Percentiles rank a stretch among this genome's conserved stretches.
These are phyloP conservation scores for Akanthomyces dipterigenus DNA, from an alignment of 2,329 filamentous ascomycete species.

Conservation along the genomic window DNA sequence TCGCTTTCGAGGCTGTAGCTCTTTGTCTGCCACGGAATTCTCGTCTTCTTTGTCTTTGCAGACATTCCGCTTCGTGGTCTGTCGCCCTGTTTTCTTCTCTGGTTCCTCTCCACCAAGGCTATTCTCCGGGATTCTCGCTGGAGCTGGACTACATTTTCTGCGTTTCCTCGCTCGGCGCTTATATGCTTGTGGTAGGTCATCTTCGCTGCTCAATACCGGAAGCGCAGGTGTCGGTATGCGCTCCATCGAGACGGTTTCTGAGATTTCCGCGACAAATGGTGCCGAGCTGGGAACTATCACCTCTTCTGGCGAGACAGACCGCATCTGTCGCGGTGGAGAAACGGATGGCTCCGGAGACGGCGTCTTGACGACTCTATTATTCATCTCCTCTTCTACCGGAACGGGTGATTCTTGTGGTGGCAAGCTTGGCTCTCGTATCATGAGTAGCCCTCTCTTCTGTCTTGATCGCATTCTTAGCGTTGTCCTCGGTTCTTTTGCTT, in stretches of 20 bases:
- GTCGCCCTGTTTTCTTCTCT: not conserved
- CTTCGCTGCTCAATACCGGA: constrained; percentile 1
- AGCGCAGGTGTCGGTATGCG: not conserved
- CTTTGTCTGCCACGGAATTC: not conserved
- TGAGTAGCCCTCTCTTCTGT: constrained; percentile 9
- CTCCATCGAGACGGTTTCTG: not conserved
- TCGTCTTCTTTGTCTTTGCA: not conserved
- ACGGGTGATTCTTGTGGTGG: not conserved
- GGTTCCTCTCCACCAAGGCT: not conserved
- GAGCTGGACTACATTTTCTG: not conserved
- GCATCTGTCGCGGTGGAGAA: not conserved
- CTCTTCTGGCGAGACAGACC: not conserved
- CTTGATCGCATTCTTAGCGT: constrained; percentile 10
- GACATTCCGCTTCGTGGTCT: not conserved
- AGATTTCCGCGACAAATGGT: not conserved
- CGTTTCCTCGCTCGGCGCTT: not conserved
- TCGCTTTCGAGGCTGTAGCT: not conserved
- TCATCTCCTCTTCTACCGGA: not conserved
- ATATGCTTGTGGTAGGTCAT: not conserved
- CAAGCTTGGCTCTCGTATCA: not conserved
- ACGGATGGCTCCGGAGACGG: not conserved
- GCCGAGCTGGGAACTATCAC: not conserved
- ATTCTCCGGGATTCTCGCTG: no score
- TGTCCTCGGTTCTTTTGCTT: constrained; percentile 1
- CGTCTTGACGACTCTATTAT: not conserved